Evolutionary conservation across 345 rosid genomes (phyloP).

Genomic region (Moricandia arvensis): DNA sequence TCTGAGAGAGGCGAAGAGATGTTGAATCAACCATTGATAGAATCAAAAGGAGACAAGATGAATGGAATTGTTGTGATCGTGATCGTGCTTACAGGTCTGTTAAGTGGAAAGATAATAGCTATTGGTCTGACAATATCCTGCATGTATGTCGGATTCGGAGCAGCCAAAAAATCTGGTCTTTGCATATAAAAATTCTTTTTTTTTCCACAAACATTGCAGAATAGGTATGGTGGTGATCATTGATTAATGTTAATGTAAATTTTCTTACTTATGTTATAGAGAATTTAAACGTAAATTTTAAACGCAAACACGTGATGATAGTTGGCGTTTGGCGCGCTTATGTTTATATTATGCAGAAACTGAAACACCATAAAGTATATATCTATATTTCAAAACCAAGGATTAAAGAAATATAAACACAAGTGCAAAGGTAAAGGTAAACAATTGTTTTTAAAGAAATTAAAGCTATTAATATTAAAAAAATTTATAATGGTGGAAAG

Average conservation of each 20-base stretch:
- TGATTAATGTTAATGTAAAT: neutral
- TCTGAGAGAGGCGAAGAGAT: neutral
- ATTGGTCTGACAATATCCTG: conserved; percentile 49
- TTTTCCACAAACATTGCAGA: neutral
- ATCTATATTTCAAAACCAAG: neutral
- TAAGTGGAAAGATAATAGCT: conserved; percentile 58
- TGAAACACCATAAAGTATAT: neutral
- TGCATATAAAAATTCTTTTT: conserved; percentile 8
- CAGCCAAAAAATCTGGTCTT: conserved; percentile 6
- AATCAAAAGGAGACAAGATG: conserved; percentile 34
- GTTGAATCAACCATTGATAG: neutral
- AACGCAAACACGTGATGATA: neutral
- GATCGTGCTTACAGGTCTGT: conserved; percentile 55
- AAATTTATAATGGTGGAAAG: neutral
- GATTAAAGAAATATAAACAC: neutral
- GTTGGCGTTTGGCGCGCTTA: neutral
- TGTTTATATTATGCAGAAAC: neutral
- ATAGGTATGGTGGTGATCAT: neutral
- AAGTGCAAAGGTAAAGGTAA: neutral
- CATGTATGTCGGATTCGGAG: conserved; percentile 25
- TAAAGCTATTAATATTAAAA: neutral
- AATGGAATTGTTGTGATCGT: conserved; percentile 36
- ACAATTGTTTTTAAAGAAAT: neutral
- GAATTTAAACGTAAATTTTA: neutral
- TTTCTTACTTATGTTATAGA: neutral